Base-by-base conservation (phyloP, 352 stramenopile species). In the Phytophthora aleatoria region DNA sequence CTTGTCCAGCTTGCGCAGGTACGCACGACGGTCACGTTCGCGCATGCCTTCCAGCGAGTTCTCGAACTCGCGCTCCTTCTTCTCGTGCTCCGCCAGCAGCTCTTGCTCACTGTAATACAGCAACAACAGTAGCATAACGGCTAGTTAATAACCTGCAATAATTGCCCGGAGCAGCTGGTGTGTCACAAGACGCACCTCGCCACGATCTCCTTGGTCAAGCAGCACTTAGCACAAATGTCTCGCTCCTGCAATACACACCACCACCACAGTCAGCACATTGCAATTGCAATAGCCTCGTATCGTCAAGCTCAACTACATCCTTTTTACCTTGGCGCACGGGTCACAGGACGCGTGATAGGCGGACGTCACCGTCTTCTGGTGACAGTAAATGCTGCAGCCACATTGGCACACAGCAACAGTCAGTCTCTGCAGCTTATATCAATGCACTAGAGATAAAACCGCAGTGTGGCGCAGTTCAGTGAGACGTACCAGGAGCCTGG, bases 261-360 rank as follows among this genome's bases (percentile, higher is more conserved):
- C 12, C 24, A 38, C 15, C 31, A 41, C 5, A 55, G 50, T 64
- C 35, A 61, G 48, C 30, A 55, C 49, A 55, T 10, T 12, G 31
- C 27, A 50, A 5, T n/a, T 31, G 27, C 27, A 35, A 11, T 8
- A 48, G 1, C 2, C 20, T 2, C 30, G 5, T n/a, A 35, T 27
- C 36, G 35, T 2, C 38, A 9, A 30, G 15, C 1, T 44, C 1
- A 58, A 12, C 50, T 10, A n/a, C 5, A 42, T 3, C n/a, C 20
- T 28, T 20, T 51, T 47, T 60, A 87, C 89, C 61, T 84, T 92
- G 16, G 93, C 87, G 70, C 97, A 99, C 5, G 79, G 71, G 57
- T 91, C 79, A 67, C 97, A 99, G 16, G 97, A 83, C 0, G 89
- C 92, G 66, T 99, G 97, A 77, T 99, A 99, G 7, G 97, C 97